A percentile compares a stretch with the other conserved stretches of the same genome.
These are phyloP conservation scores for Lasiodiplodia citricola DNA, from an alignment of 2,329 filamentous ascomycete species.

Conservation along the genomic window DNA sequence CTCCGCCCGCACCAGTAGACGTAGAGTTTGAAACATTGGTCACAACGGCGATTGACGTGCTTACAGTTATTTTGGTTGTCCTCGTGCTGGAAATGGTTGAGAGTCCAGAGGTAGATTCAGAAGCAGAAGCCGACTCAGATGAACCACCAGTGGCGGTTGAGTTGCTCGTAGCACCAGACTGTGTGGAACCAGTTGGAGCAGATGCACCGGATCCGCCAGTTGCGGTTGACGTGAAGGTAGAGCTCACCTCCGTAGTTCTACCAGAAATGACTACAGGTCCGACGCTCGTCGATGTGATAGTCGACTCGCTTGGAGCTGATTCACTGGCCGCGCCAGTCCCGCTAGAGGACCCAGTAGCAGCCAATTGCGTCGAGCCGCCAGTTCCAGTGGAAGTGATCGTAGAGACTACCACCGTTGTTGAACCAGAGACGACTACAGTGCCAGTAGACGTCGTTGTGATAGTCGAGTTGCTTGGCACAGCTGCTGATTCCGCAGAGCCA, in stretches of 20 bases:
- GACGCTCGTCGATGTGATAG: background rate
- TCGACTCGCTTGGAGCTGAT: conserved; percentile 9
- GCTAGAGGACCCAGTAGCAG: background rate
- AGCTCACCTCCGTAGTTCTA: background rate
- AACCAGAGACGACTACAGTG: background rate
- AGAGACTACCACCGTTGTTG: background rate
- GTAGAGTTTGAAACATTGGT: background rate
- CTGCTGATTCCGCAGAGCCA: background rate
- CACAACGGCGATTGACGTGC: conserved; percentile 6
- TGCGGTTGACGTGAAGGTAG: background rate
- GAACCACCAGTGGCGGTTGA: conserved; percentile 26
- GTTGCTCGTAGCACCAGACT: background rate
- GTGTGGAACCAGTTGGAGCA: background rate
- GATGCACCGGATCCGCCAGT: background rate
- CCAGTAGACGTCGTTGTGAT: conserved; percentile 15
- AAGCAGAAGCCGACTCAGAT: conserved; percentile 26
- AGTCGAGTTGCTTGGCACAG: background rate
- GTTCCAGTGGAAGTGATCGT: background rate
- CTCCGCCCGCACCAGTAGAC: background rate
- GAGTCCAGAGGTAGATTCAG: conserved; percentile 24
- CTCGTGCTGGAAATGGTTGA: background rate
- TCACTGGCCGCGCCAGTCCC: background rate
- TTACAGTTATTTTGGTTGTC: conserved; percentile 7
- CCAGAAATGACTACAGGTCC: background rate
- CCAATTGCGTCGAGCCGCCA: background rate